Conservation (phyloP, 768 basidiomycete species). For the Suillus tomentosus region DNA sequence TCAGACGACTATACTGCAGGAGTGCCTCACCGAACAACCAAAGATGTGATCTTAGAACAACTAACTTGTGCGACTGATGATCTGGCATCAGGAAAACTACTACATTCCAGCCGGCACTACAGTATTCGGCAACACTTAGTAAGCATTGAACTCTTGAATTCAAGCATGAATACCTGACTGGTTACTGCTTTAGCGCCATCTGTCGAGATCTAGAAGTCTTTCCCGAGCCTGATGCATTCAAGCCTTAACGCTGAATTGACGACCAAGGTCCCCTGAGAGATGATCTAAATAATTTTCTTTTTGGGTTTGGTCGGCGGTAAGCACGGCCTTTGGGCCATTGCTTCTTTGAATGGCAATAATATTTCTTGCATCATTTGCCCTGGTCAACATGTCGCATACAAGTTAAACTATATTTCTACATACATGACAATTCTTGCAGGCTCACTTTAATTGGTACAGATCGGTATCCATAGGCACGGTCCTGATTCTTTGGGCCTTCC, state of each 20-base stretch:
- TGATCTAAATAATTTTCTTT: conserved; percentile 53
- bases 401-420: not conserved
- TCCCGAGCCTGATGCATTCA: not conserved
- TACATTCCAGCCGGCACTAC: not conserved
- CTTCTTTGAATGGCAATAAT: not conserved
- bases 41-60: not conserved
- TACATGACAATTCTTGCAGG: not conserved
- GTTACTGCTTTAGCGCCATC: conserved; percentile 3
- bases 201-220: not conserved
- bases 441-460: conserved; percentile 25
- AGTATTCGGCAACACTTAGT: conserved; percentile 22
- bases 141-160: not conserved
- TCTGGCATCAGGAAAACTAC: not conserved
- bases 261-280: not conserved
- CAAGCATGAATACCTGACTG: not conserved
- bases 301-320: conserved; percentile 47
- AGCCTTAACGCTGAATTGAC: not conserved
- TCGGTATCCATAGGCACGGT: conserved; percentile 64
- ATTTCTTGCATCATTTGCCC: conserved; percentile 48
- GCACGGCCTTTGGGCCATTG: conserved; percentile 17
- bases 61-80: not conserved
- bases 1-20: not conserved
- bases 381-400: conserved; percentile 35
- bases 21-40: not conserved
- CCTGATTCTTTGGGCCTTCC: conserved; percentile 24